Percentiles rank a stretch among this genome's conserved stretches.
Evolutionary conservation across 2,329 filamentous ascomycete species (phyloP).

Genomic region (Dactylellina sp.): DNA sequence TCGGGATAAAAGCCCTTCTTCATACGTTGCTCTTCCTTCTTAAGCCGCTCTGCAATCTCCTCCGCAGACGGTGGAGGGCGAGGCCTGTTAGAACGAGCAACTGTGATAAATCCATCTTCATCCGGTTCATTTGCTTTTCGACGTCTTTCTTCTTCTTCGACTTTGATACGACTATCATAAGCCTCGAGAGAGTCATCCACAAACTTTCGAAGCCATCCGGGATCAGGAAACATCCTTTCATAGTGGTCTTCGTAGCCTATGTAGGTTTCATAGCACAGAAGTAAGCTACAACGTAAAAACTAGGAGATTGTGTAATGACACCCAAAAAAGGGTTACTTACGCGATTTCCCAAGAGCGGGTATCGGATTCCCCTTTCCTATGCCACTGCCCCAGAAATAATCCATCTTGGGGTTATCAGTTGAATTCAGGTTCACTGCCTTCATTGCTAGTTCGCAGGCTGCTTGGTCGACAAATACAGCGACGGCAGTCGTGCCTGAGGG

Average conservation of each 20-base stretch:
- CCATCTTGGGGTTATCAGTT: slow-evolving; percentile 70
- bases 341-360: slow-evolving; percentile 69
- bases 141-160: slow-evolving; percentile 72
- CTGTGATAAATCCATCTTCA: slow-evolving; percentile 94
- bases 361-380: slow-evolving; percentile 68
- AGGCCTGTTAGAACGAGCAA: slow-evolving; percentile 77
- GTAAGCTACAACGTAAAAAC: neutral
- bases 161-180: slow-evolving; percentile 79
- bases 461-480: slow-evolving; percentile 83
- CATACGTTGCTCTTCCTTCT: slow-evolving; percentile 74
- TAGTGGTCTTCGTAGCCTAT: slow-evolving; percentile 74
- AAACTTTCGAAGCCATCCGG: slow-evolving; percentile 73
- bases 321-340: slow-evolving; percentile 55
- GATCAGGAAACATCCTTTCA: slow-evolving; percentile 76
- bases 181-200: slow-evolving; percentile 87
- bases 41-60: slow-evolving; percentile 72
- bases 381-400: slow-evolving; percentile 75
- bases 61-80: slow-evolving; percentile 81
- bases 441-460: slow-evolving; percentile 79
- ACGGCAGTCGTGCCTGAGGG: slow-evolving; percentile 82
- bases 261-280: slow-evolving; percentile 59
- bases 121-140: slow-evolving; percentile 82
- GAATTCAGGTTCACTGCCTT: slow-evolving; percentile 76
- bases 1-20: slow-evolving; percentile 73
- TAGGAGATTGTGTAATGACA: neutral